Evolutionary conservation across 352 stramenopile species (phyloP), one percentile per base, ranked within the genome.

Genomic region (Ophiocytium majus): DNA sequence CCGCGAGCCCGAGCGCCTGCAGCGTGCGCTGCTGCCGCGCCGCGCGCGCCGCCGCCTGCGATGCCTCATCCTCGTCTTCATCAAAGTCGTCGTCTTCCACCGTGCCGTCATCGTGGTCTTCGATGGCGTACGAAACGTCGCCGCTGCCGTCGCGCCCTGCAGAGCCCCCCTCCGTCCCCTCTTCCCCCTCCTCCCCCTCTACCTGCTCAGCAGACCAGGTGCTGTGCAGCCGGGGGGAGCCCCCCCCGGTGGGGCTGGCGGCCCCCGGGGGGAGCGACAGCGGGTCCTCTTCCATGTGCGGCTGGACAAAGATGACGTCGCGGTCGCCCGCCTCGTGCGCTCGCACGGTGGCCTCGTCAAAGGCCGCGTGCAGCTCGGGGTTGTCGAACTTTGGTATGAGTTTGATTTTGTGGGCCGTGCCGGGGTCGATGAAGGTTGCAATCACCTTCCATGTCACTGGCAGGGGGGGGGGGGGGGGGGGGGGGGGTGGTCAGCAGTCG

Each of bases 401-500:
- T 19, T 64, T 71, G 84, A 87, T 85, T 43, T 87, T 87, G 23
- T 87, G 49, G 5, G 84, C 84, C 23, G 84, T 87, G 34, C 84
- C 43, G 23, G 83, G 83, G 49, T 87, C 84, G 28, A 87, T 85
- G 81, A 87, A 87, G 14, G 79, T 80, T 28, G 84, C 83, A 10
- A 87, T 87, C 37, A 71, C 83, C 80, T 87, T 50, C 76, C 34
- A 81, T 10, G 64, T 76, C 64, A 76, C n/a, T n/a, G n/a, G n/a
- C n/a, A n/a, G n/a, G n/a, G n/a, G n/a, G n/a, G n/a, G n/a, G n/a
- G n/a, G n/a, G n/a, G n/a, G n/a, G n/a, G n/a, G n/a, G n/a, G n/a
- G n/a, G n/a, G n/a, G n/a, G n/a, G n/a, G n/a, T n/a, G n/a, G n/a
- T n/a, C n/a, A n/a, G n/a, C n/a, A n/a, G n/a, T n/a, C n/a, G n/a